Evolutionary conservation across 352 stramenopile genomes (phyloP), one percentile per base, ranked within the genome.

Genomic region (Phytophthora idaei): DNA sequence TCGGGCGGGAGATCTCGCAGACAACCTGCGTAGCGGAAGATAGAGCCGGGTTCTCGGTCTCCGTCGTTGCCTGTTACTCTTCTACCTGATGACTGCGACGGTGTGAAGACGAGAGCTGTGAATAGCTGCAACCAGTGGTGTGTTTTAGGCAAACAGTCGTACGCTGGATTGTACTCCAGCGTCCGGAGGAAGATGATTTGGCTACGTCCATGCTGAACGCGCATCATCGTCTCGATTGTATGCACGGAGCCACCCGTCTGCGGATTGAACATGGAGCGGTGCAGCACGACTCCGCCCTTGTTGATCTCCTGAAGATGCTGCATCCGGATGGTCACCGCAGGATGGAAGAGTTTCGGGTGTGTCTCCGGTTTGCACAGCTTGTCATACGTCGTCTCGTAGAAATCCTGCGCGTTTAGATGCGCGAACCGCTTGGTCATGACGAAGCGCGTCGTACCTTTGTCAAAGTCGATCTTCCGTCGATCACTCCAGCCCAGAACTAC

Each of bases 211-310:
- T 21, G 21, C 21, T 21, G 21, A 21, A 21, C 21, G 21, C 21
- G 21, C 21, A 21, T 21, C 21, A 21, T 21, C 21, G 21, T 21
- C 21, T 21, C 21, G 21, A 21, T 21, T 21, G 21, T 21, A 50
- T 76, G 74, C 3, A 76, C 42, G 12, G 80, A 48, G 0, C 52
- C 58, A n/a, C 71, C 71, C 0, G 72, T 81, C 36, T 55, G 61
- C n/a, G 72, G 72, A 10, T 81, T 83, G 37, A 76, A 83, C 31
- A 81, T 64, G 1, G 60, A 67, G 41, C 75, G 75, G 37, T 75
- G 69, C 27, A 83, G 37, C 47, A 83, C 69, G 5, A 80, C 62
- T 3, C 71, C 58, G 61, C 83, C 59, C 39, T 83, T 52, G 45
- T 74, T 67, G 17, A 81, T 64, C 3, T 71, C 34, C 50, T 83